Base-by-base conservation (phyloP, 345 rosid genomes). In the Conringia planisiliqua region DNA sequence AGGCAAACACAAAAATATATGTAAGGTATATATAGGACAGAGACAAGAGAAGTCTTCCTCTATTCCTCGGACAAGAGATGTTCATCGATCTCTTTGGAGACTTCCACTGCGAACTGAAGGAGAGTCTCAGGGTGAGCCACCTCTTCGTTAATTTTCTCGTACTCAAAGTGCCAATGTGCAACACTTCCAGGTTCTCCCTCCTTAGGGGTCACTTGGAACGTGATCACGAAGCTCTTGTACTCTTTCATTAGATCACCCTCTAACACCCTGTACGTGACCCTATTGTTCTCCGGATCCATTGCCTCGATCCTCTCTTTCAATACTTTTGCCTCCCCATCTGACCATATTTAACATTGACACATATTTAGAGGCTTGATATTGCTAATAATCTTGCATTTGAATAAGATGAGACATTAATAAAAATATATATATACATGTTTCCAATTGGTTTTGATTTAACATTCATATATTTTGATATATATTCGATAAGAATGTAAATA, bases 101-200 rank as follows among this genome's bases (percentile, higher is more conserved):
- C 62, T 0, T 74, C 69, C 2, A 68, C 67, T 8, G 39, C 13
- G 1, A 55, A 27, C 60, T 55, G 60, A 36, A 55, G 60, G 36
- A 55, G 60, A 2, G 79, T 57, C 13, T 61, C 63, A 11, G 83
- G 83, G 33, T 76, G 81, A 20, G 81, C 66, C 12, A 70, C 73
- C 10, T 81, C 66, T 16, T 78, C 79, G 27, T n/a, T 73, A 10
- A 68, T 66, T 67, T 70, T 78, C 79, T 81, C 83, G 14, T 81
- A 77, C 57, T 81, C 81, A n/a, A 76, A 44, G 10, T 50, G 74
- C 79, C 73, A 81, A 24, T 62, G 78, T 38, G 26, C 69, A 11
- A 72, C 6, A 17, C 76, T 71, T 42, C 75, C 75, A 6, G 56
- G 44, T 20, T 38, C 48, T 20, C 50, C 75, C 4, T 47, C 58